phyloP scores from a whole-genome alignment of 2,329 filamentous ascomycete genomes.

The Penicillium janthinellum region DNA sequence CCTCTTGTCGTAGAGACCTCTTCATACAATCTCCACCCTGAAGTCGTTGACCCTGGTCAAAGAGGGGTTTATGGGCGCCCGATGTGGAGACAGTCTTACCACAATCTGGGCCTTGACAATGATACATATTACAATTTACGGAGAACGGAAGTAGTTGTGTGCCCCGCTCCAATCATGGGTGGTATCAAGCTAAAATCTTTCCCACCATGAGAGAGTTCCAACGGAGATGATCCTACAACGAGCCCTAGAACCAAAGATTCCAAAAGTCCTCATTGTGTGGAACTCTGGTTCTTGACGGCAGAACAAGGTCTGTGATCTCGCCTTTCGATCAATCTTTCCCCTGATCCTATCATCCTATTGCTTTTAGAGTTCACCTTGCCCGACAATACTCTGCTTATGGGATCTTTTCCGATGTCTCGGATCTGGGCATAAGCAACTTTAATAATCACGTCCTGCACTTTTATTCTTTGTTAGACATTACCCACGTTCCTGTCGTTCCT shows the following conservation, averaged over 20 bases:
- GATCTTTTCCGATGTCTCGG: slow-evolving; percentile 5
- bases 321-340: slow-evolving; percentile 1
- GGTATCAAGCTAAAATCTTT: background rate
- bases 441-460: slow-evolving; percentile 11
- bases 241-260: background rate
- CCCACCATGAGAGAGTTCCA: slow-evolving; percentile 1
- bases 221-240: slow-evolving; percentile 13
- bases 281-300: background rate
- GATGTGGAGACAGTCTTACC: slow-evolving; percentile 8
- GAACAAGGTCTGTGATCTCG: background rate
- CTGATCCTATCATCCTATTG: slow-evolving; percentile 11
- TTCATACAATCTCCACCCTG: slow-evolving; percentile 6
- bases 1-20: slow-evolving; percentile 3
- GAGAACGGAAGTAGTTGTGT: background rate
- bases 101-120: slow-evolving; percentile 1
- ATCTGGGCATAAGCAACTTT: slow-evolving; percentile 9
- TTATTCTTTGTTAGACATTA: background rate
- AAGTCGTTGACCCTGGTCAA: background rate
- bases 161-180: slow-evolving; percentile 9
- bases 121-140: background rate
- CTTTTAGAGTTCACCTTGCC: slow-evolving; percentile 16
- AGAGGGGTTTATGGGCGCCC: slow-evolving; percentile 12
- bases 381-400: slow-evolving; percentile 5
- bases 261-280: slow-evolving; percentile 1
- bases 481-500: slow-evolving; percentile 1